Base-by-base conservation (phyloP, 2,329 filamentous ascomycete genomes). In the Diplodia scrobiculata region DNA sequence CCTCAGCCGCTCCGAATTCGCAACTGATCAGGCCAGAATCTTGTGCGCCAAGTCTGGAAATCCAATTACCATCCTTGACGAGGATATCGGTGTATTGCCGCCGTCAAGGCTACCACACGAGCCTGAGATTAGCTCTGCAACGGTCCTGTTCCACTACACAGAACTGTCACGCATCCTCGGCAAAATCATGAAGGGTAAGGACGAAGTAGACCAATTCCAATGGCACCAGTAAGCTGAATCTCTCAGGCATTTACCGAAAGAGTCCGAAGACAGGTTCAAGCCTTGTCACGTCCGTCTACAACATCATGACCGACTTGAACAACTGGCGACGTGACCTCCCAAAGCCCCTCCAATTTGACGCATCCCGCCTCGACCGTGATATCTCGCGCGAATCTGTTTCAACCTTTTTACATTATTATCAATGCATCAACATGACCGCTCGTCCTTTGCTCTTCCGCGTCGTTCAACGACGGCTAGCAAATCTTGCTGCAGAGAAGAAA, bases 381-480 rank as follows among this genome's bases (percentile, higher is more conserved):
- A 78, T 82, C 52, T 80, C 79, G 48, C 81, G 83, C 13, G 83
- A 84, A 72, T 80, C 78, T 10, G 81, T 85, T 4, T 84, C 82
- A 1, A 82, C 81, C 3, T 81, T 83, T 63, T 73, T 84, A 25
- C 84, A 86, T 68, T 85, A 85, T 69, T 84, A 84, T 67, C 83
- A 84, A 51, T 86, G 84, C 70, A 80, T 86, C 70, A 84, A 85
- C 69, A 85, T 86, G 83, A 84, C 83, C 0, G 82, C 80, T 0
- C 76, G 84, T 4, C 84, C 84, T 0, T 73, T 86, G 27, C 76
- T 86, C 0, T 84, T 85, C 67, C 80, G 84, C 68, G 79, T 86
- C 2, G 82, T 84, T 7, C 81, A 84, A 70, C 78, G 78, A 51
- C 79, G 82, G 3, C 74, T 85, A 0, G 75, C 79, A 55, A 72